Evolutionary conservation across 805 yeast genomes (phyloP).

Genomic region (Zygotorulaspora sp.): DNA sequence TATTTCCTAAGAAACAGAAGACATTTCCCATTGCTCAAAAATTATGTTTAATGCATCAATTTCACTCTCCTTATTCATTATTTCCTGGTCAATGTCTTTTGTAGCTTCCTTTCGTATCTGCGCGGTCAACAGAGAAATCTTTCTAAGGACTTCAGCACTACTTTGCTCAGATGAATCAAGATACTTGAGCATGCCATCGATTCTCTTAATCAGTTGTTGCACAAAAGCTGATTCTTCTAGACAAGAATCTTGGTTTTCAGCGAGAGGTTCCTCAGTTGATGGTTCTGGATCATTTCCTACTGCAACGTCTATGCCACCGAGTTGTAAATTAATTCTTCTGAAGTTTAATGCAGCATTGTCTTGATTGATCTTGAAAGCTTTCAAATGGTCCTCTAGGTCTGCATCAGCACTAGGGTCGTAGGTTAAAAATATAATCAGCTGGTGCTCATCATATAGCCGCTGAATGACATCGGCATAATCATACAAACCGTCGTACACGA

Average conservation of each 20-base stretch:
- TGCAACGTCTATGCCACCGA: background rate
- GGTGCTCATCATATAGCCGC: background rate
- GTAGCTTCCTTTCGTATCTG: slow-evolving; percentile 22
- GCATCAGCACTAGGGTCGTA: slow-evolving; percentile 13
- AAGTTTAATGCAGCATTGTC: background rate
- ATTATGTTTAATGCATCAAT: slow-evolving; percentile 21
- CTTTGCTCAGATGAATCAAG: slow-evolving; percentile 10
- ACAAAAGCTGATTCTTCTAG: slow-evolving; percentile 9
- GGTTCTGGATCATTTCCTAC: background rate
- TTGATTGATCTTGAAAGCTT: slow-evolving; percentile 4
- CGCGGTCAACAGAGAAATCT: slow-evolving; percentile 21
- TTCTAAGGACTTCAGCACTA: slow-evolving; percentile 15
- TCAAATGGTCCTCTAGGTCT: slow-evolving; percentile 1
- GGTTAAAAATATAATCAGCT: slow-evolving; percentile 9
- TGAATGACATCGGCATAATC: slow-evolving; percentile 11
- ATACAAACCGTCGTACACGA: slow-evolving; percentile 10
- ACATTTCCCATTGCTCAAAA: slow-evolving; percentile 32
- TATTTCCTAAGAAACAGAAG: too few relatives aligned
- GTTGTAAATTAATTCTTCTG: slow-evolving; percentile 5
- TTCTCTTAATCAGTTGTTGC: slow-evolving; percentile 12
- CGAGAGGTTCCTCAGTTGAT: background rate
- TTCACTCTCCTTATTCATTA: slow-evolving; percentile 27
- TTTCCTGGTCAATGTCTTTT: slow-evolving; percentile 24
- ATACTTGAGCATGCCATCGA: slow-evolving; percentile 22
- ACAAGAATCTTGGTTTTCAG: background rate